Base-by-base conservation (phyloP, 2,329 filamentous ascomycete species). In the Fusarium lateritium region DNA sequence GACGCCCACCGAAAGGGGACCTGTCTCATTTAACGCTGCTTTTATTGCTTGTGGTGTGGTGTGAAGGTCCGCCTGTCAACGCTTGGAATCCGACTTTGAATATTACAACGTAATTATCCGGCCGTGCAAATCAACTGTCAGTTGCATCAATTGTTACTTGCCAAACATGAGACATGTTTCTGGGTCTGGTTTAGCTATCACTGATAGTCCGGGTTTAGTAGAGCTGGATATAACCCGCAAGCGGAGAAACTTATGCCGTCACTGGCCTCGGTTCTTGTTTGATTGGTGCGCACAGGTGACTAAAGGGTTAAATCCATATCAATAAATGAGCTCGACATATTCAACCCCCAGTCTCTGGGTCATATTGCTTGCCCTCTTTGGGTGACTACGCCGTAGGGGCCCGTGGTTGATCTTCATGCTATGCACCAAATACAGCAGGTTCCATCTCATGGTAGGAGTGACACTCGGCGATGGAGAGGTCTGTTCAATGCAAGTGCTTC, bases 1-100 rank as follows among this genome's bases (percentile, higher is more conserved):
- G 54, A 21, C 56, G 21, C 59, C 60, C 62, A 53, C 73, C 60
- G 34, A 75, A 75, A 74, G 50, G 67, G 64, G 70, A 71, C 62
- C 47, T 66, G 42, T 62, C 60, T 75, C 71, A 75, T 75, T 65
- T 74, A 73, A 75, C 62, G 57, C 60, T 61, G 49, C 50, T 61
- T 65, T 67, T 54, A 57, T 71, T 50, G 62, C 60, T 63, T 43
- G 34, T 56, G 39, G 34, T 44, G 56, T 67, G 70, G 56, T 70
- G 61, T 57, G 49, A 62, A 62, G 54, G 44, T 44, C 55, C 61
- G 58, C 65, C 71, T 73, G 67, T 73, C 65, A 67, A 69, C 50
- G 52, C 24, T 52, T 34, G 52, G 45, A 67, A 62, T 64, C 60
- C 49, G 33, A 59, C 45, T 47, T 47, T 53, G 14, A 24, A 49